A percentile compares a stretch with the other conserved stretches of the same genome.
phyloP scores from a whole-genome alignment of 2,329 filamentous ascomycete genomes.

The Fusarium nodosum region DNA sequence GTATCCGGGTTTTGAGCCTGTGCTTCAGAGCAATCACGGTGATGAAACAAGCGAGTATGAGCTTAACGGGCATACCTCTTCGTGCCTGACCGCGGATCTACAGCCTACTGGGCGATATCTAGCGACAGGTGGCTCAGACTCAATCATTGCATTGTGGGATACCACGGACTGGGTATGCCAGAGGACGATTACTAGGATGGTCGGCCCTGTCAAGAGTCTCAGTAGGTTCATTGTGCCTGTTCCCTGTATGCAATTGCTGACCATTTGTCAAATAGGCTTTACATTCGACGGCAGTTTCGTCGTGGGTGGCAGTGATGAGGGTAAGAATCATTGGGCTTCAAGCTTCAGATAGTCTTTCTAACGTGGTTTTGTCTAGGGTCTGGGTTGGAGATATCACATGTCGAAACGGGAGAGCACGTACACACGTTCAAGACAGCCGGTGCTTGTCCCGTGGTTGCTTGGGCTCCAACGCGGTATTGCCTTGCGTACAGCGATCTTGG shows the following conservation, averaged over 20 bases:
- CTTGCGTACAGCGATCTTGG: slow-evolving; percentile 80
- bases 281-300: slow-evolving; percentile 83
- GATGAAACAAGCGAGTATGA: slow-evolving; percentile 67
- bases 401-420: slow-evolving; percentile 79
- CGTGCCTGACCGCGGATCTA: slow-evolving; percentile 76
- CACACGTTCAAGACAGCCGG: slow-evolving; percentile 78
- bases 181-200: slow-evolving; percentile 76
- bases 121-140: slow-evolving; percentile 81
- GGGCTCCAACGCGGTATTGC: slow-evolving; percentile 81
- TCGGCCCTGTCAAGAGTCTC: slow-evolving; percentile 77
- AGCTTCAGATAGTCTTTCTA: slow-evolving; percentile 3
- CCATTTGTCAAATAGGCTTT: slow-evolving; percentile 67
- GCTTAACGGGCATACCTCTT: slow-evolving; percentile 79
- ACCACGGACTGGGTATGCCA: slow-evolving; percentile 82
- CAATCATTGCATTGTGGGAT: slow-evolving; percentile 82
- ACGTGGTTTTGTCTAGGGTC: slow-evolving; percentile 57
- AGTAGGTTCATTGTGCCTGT: slow-evolving; percentile 59
- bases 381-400: slow-evolving; percentile 77
- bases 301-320: slow-evolving; percentile 80
- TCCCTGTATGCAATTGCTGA: slow-evolving; percentile 24
- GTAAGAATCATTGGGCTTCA: slow-evolving; percentile 53
- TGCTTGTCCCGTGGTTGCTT: slow-evolving; percentile 76
- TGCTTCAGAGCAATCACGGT: slow-evolving; percentile 63
- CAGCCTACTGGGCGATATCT: slow-evolving; percentile 79
- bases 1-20: slow-evolving; percentile 73